Evolutionary conservation across 148 eudicot species (phyloP).

Genomic region (Persicaria tinctoria): DNA sequence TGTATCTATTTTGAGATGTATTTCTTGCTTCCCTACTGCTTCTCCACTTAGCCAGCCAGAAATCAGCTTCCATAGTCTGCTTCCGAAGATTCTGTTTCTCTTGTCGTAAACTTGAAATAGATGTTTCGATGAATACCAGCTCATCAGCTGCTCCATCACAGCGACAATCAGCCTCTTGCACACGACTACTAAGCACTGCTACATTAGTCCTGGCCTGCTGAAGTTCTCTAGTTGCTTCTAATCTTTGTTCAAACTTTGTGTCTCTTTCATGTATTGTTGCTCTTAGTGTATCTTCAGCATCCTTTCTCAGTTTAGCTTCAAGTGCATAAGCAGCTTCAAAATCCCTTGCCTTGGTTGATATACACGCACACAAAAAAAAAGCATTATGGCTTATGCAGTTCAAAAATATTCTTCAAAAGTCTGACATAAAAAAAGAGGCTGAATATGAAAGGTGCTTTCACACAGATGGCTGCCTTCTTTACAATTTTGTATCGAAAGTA

Average conservation of each 20-base stretch:
- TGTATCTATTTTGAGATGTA: constrained; percentile 19
- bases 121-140: constrained; percentile 46
- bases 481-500: too few relatives aligned
- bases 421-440: too few relatives aligned
- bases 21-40: constrained; percentile 31
- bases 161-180: constrained; percentile 52
- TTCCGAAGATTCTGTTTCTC: constrained; percentile 54
- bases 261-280: constrained; percentile 46
- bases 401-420: not conserved
- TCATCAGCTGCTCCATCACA: constrained; percentile 58
- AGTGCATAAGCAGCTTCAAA: constrained; percentile 33
- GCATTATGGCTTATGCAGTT: not conserved
- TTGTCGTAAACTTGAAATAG: constrained; percentile 35
- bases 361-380: not conserved
- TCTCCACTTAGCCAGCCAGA: constrained; percentile 77
- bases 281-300: constrained; percentile 50
- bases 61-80: constrained; percentile 56
- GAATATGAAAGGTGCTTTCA: not conserved
- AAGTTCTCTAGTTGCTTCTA: constrained; percentile 36
- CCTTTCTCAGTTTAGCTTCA: constrained; percentile 45
- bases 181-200: constrained; percentile 55
- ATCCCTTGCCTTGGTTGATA: constrained; percentile 39
- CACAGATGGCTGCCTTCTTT: not conserved
- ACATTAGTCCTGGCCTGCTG: constrained; percentile 61
- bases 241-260: constrained; percentile 41